These are phyloP conservation scores for Funneliformis caledonium DNA, from an alignment of 371 early-diverging fungal genomes.

Conservation along the genomic window DNA sequence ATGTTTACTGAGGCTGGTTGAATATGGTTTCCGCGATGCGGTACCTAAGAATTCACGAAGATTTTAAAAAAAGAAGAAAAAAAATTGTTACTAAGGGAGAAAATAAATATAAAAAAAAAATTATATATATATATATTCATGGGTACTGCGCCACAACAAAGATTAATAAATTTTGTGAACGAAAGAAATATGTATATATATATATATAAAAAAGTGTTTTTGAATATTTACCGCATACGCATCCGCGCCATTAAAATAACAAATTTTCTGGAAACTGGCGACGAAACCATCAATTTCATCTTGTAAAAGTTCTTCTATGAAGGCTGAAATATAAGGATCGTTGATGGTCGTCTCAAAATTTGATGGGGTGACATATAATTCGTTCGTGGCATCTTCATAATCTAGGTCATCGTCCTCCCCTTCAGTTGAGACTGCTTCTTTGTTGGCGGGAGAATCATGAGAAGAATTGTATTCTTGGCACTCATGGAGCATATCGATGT, in stretches of 20 bases:
- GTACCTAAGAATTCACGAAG: constrained; percentile 8
- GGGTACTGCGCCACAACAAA: not conserved
- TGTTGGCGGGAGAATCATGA: not conserved
- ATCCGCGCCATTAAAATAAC: not conserved
- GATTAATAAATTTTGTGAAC: not conserved
- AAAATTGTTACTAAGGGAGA: not conserved
- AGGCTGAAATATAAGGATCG: not conserved
- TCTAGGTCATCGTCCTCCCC: not conserved
- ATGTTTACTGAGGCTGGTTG: not conserved
- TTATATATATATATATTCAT: not conserved
- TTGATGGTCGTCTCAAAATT: not conserved
- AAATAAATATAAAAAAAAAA: not conserved
- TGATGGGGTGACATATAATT: not conserved
- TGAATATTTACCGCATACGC: not conserved
- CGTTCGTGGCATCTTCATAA: not conserved
- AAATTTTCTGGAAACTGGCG: not conserved
- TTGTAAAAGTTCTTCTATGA: not conserved
- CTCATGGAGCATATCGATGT: not conserved
- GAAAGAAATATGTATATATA: not conserved
- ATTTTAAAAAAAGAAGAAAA: not conserved
- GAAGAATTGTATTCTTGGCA: not conserved
- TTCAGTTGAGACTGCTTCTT: not conserved
- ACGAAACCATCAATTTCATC: not conserved
- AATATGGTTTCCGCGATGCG: not conserved
- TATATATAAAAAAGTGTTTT: too few relatives aligned